Evolutionary conservation across 1,139 yeast genomes (phyloP), one percentile per base, ranked within the genome.

Genomic region (Taphrina confusa): DNA sequence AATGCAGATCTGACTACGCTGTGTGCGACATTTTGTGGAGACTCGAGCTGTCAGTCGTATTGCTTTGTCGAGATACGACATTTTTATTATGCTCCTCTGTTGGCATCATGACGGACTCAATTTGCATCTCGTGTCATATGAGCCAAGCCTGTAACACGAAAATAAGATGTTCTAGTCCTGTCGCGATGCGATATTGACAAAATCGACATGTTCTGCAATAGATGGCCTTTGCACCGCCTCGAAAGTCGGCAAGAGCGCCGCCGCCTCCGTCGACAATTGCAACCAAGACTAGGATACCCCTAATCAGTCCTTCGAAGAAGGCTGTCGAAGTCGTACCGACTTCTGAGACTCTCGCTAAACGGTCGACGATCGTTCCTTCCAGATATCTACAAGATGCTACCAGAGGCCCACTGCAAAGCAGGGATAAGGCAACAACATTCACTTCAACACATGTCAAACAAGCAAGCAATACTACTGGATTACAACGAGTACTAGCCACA

Each of bases 221-320:
- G 14, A 47, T 47, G 52, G 52, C 52, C 30, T 47, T 47, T 47
- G 52, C 52, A 28, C 52, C 52, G 42, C 42, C 42, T 25, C 18
- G 42, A 25, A 37, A 25, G 20, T 6, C 42, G 25, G 42, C 25
- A n/a, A 37, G 20, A 37, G 6, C 42, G 3, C 2, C 25, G 11
- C 42, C 18, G 25, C 3, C 42, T 1, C 2, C 25, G 11, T 25
- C 18, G 25, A 16, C 42, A 6, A 37, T 11, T 16, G 25, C 42
- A 18, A 42, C 31, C 30, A 27, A 23, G 46, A 42, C 46, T 23
- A 20, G 31, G 16, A 42, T 42, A 23, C 50, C 50, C 25, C 31
- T 45, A 20, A 23, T 25, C 25, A 45, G 50, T 28, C 50, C 50
- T 0, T 22, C 50, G 14, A 45, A 45, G 50, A 27, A 45, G 37